Evolutionary conservation across 2,329 filamentous ascomycete genomes (phyloP), one percentile per base, ranked within the genome.

Genomic region (Lecanicillium sp.): DNA sequence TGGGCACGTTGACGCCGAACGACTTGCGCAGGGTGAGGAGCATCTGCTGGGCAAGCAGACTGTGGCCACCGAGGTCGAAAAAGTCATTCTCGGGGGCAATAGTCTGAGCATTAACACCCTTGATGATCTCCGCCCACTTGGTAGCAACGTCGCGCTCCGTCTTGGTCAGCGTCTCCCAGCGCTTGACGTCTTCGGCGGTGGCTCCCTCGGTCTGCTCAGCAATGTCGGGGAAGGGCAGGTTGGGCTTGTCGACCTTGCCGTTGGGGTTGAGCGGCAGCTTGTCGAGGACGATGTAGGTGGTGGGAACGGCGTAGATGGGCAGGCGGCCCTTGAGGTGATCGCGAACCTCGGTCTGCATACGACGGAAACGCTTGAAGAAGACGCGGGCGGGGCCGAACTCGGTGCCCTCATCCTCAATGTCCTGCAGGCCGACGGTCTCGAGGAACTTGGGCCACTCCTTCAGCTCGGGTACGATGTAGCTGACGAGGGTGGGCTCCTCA

Each of bases 401-500:
- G 3, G 60, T 62, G 50, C 71, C 75, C 42, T 78, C 69, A 14
- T 82, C 78, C 40, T 77, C 66, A 5, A 72, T 65, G 27, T 83
- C 81, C 33, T 79, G 70, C 2, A 76, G 61, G 11, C 72, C 69
- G 53, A 75, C 69, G 44, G 71, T 67, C 38, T 78, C 66, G 24
- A 90, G 71, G 78, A 82, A 91, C 17, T 77, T 68, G 35, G 74
- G 68, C 88, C 89, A 95, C 55, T 84, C 78, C 53, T 77, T 76
- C 3, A 55, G n/a, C 21, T 94, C 85, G 9, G 90, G 89, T 3
- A 96, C 90, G 51, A 95, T 80, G 65, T 96, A 96, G 63, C 84
- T 95, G 57, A 95, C 87, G 17, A 97, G 73, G 0, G 79, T 91
- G 14, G 82, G 85, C 57, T 95, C 86, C 5, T 64, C 88, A 43